Base-by-base conservation (phyloP, 192 early-diverging fungal genomes). In the Linnemannia hyalina region DNA sequence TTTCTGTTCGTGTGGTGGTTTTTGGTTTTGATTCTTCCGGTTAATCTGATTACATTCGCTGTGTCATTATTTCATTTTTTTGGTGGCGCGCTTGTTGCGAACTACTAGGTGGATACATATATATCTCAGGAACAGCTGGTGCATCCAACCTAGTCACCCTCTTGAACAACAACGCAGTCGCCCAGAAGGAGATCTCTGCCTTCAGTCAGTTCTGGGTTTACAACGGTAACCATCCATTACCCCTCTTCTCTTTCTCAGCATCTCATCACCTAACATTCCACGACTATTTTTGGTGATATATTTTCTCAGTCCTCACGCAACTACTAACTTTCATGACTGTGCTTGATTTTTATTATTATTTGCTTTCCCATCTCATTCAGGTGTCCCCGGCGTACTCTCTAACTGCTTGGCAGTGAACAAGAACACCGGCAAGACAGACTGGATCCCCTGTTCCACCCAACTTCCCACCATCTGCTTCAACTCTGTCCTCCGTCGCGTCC, bases 361-460 rank as follows among this genome's bases (percentile, higher is more conserved):
- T 41, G 6, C 8, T 57, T 74, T 57, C n/a, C 22, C 18, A 10
- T 32, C 10, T 3, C 55, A 68, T 13, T 42, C 22, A 80, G 80
- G 68, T 72, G 74, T 82, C n/a, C 74, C 80, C 1, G 80, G 80
- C 6, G 69, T 76, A 16, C 41, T 82, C 0, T 49, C 29, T 0
- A 82, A 82, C 75, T 82, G 81, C 32, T 22, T 82, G 81, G 75
- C 81, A 1, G 49, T 82, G 16, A 82, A 82, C 57, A 82, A 82
- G 71, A 52, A 73, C 23, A 78, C 72, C 8, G 82, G 77, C 29
- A 74, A 74, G 32, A 78, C 73, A 0, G 68, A 83, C 49, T 77
- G 63, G 76, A 70, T 83, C 32, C 82, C 72, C 4, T 83, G 82
- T 29, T 44, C 3, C 57, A 83, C 82, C 3, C 6, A 54, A 41